Base-by-base conservation (phyloP, 495 filamentous ascomycete species). In the Trichoderma erinaceum region DNA sequence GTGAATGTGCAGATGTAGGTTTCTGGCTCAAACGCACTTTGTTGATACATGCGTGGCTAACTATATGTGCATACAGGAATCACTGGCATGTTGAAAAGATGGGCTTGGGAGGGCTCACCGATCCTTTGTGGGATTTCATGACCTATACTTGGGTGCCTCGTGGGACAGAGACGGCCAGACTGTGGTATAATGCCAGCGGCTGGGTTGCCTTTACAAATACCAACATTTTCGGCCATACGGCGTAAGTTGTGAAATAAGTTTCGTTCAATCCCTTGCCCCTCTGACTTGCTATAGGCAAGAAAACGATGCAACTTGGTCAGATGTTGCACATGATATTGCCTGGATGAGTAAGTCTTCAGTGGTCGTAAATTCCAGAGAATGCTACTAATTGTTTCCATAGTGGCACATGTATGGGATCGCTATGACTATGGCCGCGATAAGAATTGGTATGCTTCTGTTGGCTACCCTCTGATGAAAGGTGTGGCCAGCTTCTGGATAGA, bases 141-240 rank as follows among this genome's bases (percentile, higher is more conserved):
- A 68, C 74, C n/a, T 72, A 84, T n/a, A 84, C 78, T 0, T 84
- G 83, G 83, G 76, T 78, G 5, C 81, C 82, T 16, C 76, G 80
- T 15, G 83, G 83, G 18, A 70, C 76, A 7, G 80, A 84, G 67
- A 84, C 81, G 0, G 82, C 83, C 6, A 68, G 75, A 38, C 70
- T 84, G 12, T 69, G 84, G 4, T 86, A 86, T 44, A 76, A 78
- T 13, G 74, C 70, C n/a, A 75, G 75, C 15, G 81, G 81, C 10
- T 85, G 81, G 83, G 83, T 84, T 0, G 63, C 41, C n/a, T 44
- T 41, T 43, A 65, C 35, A 10, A 44, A 65, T 2, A 41, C 23
- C 35, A 65, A 85, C 65, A 80, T 79, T 25, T 85, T 85, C 46
- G 82, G 83, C 11, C 78, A 83, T 66, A 84, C 81, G 13, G 63